phyloP scores from a whole-genome alignment of 1,139 yeast species.

The Blastobotrys capitulatus region DNA sequence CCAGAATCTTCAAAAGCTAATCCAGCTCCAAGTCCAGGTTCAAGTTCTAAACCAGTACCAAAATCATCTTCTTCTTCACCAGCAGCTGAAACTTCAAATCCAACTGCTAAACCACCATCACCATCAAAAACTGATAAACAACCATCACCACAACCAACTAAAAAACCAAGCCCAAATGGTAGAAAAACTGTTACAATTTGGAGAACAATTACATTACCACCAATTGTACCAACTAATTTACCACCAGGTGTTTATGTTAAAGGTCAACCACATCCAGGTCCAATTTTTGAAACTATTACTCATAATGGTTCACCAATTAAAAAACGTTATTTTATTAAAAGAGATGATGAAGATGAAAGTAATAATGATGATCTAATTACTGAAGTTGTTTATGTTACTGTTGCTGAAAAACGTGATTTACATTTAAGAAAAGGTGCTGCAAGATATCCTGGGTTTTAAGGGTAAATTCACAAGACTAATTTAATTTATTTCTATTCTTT shows the following conservation, averaged over 20 bases:
- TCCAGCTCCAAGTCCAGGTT: neutral
- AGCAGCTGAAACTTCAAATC: neutral
- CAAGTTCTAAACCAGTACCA: neutral
- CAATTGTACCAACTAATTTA: slow-evolving; percentile 6
- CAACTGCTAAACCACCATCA: neutral
- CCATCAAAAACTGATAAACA: neutral
- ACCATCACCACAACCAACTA: neutral
- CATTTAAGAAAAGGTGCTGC: neutral
- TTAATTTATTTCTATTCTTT: too few relatives aligned
- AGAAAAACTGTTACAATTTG: neutral
- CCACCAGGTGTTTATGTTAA: slow-evolving; percentile 9
- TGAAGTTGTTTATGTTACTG: neutral
- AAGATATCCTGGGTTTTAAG: neutral
- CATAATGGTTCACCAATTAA: neutral
- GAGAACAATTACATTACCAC: slow-evolving; percentile 5
- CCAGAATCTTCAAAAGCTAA: neutral
- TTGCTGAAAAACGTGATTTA: neutral
- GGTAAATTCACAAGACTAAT: too few relatives aligned
- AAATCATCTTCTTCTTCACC: neutral
- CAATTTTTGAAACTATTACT: slow-evolving; percentile 1
- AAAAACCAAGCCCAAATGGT: neutral
- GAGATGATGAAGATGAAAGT: neutral
- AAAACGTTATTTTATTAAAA: neutral
- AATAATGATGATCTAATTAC: neutral
- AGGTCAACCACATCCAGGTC: slow-evolving; percentile 3